Evolutionary conservation across 768 basidiomycete genomes (phyloP), one percentile per base, ranked within the genome.

Genomic region (Mycena floridula): DNA sequence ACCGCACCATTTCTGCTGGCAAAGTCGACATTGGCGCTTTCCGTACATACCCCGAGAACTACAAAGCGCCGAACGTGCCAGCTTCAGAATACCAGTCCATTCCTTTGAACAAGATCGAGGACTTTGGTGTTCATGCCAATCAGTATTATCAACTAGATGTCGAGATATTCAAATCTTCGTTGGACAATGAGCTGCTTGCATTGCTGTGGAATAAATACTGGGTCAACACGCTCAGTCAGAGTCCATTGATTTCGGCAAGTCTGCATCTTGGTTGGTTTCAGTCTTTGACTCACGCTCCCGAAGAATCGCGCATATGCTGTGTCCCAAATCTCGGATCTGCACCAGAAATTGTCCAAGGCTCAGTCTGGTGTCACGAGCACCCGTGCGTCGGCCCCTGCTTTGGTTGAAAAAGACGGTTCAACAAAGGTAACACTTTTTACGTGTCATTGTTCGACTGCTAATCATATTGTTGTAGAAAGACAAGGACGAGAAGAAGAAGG

Each of bases 21-120:
- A 94, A 92, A 65, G 96, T 99, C 40, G 96, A 98, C 63, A 98
- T 99, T 54, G 95, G 96, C 44, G 96, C 96, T 4, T 99, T 99
- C 77, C 76, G 96, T 47, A 97, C 96, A 1, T 99, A 90, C 61
- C 96, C 96, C 3, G 90, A 92, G 70, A 86, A 85, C 55, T 96
- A 96, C 66, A 91, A 84, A 2, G 93, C 95, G 3, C 81, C 89
- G 0, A 64, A 39, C 23, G 13, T 18, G 15, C 73, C 69, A 39
- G 73, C 72, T 1, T 87, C 88, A 21, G 88, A 94, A 61, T 97
- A 97, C 56, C 95, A 99, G 61, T 92, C 89, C 39, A 97, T 98
- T 54, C 96, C 96, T 0, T 75, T 96, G 28, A 82, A 77, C 70
- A 99, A 99, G 72, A 94, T 99, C 47, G 96, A 98, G 63, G 96